Evolutionary conservation across 495 filamentous ascomycete genomes (phyloP).

Genomic region (Penicillium canariense): DNA sequence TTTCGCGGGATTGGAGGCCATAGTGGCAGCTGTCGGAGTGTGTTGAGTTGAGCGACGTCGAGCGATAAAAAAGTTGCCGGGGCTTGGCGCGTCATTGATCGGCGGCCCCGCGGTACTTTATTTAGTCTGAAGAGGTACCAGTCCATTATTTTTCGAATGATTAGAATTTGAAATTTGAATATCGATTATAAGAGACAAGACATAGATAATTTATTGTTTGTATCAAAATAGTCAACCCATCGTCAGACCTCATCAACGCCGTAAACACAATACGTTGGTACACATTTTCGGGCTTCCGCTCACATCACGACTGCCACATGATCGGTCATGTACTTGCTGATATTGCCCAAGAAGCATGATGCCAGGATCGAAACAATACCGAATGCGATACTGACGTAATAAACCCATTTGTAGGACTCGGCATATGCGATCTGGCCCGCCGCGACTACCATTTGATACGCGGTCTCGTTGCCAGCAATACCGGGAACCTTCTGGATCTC

Average conservation of each 20-base stretch:
- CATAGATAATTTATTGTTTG: background rate
- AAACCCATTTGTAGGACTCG: conserved; percentile 64
- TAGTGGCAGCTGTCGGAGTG: conserved; percentile 22
- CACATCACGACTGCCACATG: conserved; percentile 65
- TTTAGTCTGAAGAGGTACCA: background rate
- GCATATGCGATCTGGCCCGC: conserved; percentile 64
- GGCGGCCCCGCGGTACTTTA: conserved; percentile 10
- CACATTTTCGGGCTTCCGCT: conserved; percentile 1
- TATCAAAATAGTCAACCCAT: background rate
- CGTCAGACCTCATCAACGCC: background rate
- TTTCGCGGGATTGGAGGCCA: conserved; percentile 39
- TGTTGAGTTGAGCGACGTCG: conserved; percentile 7
- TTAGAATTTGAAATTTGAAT: too few species aligned
- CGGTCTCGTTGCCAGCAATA: conserved; percentile 50
- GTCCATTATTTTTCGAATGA: background rate
- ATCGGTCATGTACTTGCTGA: conserved; percentile 65
- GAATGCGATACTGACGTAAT: conserved; percentile 67
- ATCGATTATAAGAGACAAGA: background rate
- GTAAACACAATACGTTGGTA: background rate
- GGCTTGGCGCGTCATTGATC: conserved; percentile 33
- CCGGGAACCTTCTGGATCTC: conserved; percentile 55
- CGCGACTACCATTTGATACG: conserved; percentile 55
- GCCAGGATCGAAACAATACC: conserved; percentile 61
- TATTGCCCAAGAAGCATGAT: conserved; percentile 61
- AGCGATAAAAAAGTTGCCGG: conserved; percentile 25